Evolutionary conservation across 768 basidiomycete species (phyloP), one percentile per base, ranked within the genome.

Genomic region (Podaxis sp.): DNA sequence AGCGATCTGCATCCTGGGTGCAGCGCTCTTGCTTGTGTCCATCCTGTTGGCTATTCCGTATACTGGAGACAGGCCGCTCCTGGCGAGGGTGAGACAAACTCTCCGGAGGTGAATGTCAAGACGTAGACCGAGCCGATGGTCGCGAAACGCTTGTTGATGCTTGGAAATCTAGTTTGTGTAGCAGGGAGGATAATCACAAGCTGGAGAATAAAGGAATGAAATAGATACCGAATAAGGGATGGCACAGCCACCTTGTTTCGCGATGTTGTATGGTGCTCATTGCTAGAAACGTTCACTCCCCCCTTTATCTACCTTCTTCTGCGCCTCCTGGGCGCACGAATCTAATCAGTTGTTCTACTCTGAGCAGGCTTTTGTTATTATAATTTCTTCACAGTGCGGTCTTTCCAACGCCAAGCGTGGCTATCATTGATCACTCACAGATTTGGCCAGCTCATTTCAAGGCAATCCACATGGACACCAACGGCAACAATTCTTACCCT

Each of bases 1-100:
- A 51, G 82, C 77, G 13, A 67, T 90, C 5, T 85, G 80, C 62
- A 65, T 82, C 25, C 67, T 89, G 13, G 74, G 77, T 11, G 71
- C 76, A 2, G 79, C 75, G 2, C 61, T 87, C 9, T 70, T 84
- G 27, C 55, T 67, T 13, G 32, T 79, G 66, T 77, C 64, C 48
- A 53, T 78, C 40, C 16, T 76, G 1, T 69, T 86, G 9, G 69
- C 77, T 0, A 71, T 79, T 50, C 75, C 72, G 40, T 86, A 72
- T 62, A 80, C 77, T n/a, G 88, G 87, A 3, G 78, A 74, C 23
- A 68, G 74, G 23, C 82, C 81, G 11, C 58, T 83, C 32, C 47
- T 67, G 4, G 55, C 47, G 13, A 61, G 53, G 23, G 7, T 55
- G 38, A 40, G 48, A 16, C 23, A 9, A 25, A 11, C 11, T 4